Evolutionary conservation across 2,329 filamentous ascomycete genomes (phyloP).

Genomic region (Botryosphaeria agaves): DNA sequence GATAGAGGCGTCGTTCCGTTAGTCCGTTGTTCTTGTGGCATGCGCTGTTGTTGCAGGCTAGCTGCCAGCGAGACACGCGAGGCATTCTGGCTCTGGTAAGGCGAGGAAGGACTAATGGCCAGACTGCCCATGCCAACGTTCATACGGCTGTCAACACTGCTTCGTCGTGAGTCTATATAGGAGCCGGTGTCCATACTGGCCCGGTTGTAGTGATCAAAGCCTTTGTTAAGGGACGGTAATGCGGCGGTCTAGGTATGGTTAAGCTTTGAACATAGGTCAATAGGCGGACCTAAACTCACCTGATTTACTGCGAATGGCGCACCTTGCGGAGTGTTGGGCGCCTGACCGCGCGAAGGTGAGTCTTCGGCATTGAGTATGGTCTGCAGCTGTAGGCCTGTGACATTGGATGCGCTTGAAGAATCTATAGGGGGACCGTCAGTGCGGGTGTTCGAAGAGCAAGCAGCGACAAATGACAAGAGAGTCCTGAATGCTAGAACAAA

Average conservation of each 20-base stretch:
- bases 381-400: constrained; percentile 29
- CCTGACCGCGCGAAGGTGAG: constrained; percentile 23
- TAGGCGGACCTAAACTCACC: constrained; percentile 8
- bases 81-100: constrained; percentile 61
- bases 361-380: constrained; percentile 33
- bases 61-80: constrained; percentile 61
- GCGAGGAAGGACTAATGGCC: constrained; percentile 47
- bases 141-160: constrained; percentile 67
- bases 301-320: constrained; percentile 12
- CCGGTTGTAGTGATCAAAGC: constrained; percentile 22
- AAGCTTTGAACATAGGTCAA: constrained; percentile 1
- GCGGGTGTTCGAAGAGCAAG: neutral
- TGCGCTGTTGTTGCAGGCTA: constrained; percentile 45
- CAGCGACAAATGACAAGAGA: constrained; percentile 1
- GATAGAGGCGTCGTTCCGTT: constrained; percentile 28
- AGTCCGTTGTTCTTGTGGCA: constrained; percentile 21
- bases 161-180: constrained; percentile 44
- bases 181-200: constrained; percentile 32
- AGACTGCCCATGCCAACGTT: constrained; percentile 55
- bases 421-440: too few relatives aligned
- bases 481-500: neutral
- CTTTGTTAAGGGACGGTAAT: constrained; percentile 41
- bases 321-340: constrained; percentile 25
- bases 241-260: constrained; percentile 16
- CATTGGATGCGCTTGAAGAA: constrained; percentile 24